Evolutionary conservation across 305 asterid genomes (phyloP).

Genomic region (Fraxinus nigra): DNA sequence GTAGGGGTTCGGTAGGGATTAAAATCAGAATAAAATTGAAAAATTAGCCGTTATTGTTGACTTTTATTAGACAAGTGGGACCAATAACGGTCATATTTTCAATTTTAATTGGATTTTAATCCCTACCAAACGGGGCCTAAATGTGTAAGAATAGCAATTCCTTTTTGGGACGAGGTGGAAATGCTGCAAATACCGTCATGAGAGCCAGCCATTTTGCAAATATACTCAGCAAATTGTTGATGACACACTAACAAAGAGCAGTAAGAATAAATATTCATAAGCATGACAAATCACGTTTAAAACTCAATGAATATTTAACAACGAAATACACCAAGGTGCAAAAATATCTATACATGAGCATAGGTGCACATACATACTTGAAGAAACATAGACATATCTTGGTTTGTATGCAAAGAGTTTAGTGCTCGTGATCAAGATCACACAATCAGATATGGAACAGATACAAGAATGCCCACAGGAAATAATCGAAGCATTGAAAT

Average conservation of each 20-base stretch:
- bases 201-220: not conserved
- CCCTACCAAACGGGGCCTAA: too few species aligned
- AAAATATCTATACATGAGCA: not conserved
- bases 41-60: too few species aligned
- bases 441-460: not conserved
- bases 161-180: not conserved
- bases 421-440: not conserved
- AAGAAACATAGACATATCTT: not conserved
- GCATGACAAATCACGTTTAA: not conserved
- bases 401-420: not conserved
- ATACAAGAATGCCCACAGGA: not conserved
- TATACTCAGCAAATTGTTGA: not conserved
- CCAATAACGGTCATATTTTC: too few species aligned
- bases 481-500: not conserved
- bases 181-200: not conserved
- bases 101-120: too few species aligned
- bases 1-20: too few species aligned
- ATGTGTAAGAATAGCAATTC: not conserved
- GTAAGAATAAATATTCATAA: conserved; percentile 2
- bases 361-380: not conserved
- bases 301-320: not conserved
- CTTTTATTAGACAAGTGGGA: too few species aligned
- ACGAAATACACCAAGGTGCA: not conserved
- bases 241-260: not conserved
- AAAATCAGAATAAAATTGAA: too few species aligned